Percentiles rank a stretch among this genome's conserved stretches.
phyloP scores from a whole-genome alignment of 2,329 filamentous ascomycete genomes.

The Ceratocystis lukuohia region DNA sequence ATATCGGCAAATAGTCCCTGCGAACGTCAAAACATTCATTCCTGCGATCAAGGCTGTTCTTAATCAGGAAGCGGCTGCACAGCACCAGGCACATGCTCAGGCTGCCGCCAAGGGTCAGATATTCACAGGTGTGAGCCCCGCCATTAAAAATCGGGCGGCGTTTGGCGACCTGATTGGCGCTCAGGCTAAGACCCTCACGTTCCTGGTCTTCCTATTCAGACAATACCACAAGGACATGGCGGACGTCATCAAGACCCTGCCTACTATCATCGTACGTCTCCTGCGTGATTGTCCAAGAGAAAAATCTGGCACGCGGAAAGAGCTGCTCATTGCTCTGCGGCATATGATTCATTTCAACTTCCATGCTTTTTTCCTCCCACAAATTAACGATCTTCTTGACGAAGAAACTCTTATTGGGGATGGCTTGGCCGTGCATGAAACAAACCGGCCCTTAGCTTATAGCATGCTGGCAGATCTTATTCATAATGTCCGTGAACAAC shows the following conservation, averaged over 20 bases:
- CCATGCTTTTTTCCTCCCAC: constrained; percentile 80
- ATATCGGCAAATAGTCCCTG: constrained; percentile 62
- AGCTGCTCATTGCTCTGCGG: constrained; percentile 86
- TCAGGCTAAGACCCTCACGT: constrained; percentile 99
- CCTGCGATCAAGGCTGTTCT: constrained; percentile 87
- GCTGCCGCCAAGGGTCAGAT: constrained; percentile 66
- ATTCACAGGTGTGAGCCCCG: constrained; percentile 84
- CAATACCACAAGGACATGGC: constrained; percentile 76
- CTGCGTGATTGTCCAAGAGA: constrained; percentile 89
- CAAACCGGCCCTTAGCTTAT: constrained; percentile 86
- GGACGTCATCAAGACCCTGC: constrained; percentile 76
- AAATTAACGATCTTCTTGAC: constrained; percentile 90
- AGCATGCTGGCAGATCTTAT: constrained; percentile 98
- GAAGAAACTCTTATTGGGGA: constrained; percentile 91
- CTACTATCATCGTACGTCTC: constrained; percentile 78
- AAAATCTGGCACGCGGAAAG: constrained; percentile 85
- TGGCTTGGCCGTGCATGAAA: constrained; percentile 91
- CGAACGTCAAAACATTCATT: constrained; percentile 84
- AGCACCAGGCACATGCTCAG: constrained; percentile 81
- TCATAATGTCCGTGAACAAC: constrained; percentile 84
- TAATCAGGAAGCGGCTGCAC: constrained; percentile 76
- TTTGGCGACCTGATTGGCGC: constrained; percentile 97
- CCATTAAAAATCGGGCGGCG: constrained; percentile 82
- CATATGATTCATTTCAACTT: constrained; percentile 99
- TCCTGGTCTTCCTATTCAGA: constrained; percentile 80